Evolutionary conservation across 192 early-diverging fungal genomes (phyloP).

Genomic region (Coemansia reversa): DNA sequence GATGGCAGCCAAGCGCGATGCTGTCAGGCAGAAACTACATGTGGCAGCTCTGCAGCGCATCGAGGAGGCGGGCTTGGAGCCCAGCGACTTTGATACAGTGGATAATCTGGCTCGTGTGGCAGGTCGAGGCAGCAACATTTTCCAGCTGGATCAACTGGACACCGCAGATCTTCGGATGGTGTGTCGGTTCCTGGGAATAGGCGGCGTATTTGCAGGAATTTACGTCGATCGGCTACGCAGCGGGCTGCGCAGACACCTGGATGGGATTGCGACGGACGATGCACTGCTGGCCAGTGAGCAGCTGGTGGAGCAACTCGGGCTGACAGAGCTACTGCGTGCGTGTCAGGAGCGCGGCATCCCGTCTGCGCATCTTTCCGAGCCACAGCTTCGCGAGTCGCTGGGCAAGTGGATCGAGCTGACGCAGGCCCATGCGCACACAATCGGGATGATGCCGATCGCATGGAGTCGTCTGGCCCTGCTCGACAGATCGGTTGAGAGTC

Average conservation of each 20-base stretch:
- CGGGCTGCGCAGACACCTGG: constrained; percentile 20
- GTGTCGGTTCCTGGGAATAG: constrained; percentile 25
- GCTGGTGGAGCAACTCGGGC: constrained; percentile 24
- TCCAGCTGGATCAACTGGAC: constrained; percentile 13
- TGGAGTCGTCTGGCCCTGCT: constrained; percentile 47
- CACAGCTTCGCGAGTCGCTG: constrained; percentile 30
- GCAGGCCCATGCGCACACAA: not conserved
- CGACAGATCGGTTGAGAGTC: constrained; percentile 8
- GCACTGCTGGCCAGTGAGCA: constrained; percentile 23
- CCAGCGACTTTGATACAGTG: constrained; percentile 15
- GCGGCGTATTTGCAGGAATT: not conserved
- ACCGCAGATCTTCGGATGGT: constrained; percentile 22
- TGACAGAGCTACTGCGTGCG: constrained; percentile 35
- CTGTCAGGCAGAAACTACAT: constrained; percentile 14
- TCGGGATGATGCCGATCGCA: constrained; percentile 31
- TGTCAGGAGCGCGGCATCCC: constrained; percentile 54
- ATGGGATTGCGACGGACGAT: constrained; percentile 30
- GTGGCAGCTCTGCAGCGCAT: constrained; percentile 20
- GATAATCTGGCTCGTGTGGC: constrained; percentile 5
- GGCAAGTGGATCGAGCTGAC: constrained; percentile 21
- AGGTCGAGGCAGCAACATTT: constrained; percentile 1
- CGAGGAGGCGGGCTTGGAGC: constrained; percentile 8
- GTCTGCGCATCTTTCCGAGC: constrained; percentile 16
- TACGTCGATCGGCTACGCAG: constrained; percentile 10
- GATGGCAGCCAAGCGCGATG: constrained; percentile 35